A percentile compares a stretch with the other conserved stretches of the same genome.
phyloP scores from a whole-genome alignment of 2,329 filamentous ascomycete species.

The Fusarium verticillioides region DNA sequence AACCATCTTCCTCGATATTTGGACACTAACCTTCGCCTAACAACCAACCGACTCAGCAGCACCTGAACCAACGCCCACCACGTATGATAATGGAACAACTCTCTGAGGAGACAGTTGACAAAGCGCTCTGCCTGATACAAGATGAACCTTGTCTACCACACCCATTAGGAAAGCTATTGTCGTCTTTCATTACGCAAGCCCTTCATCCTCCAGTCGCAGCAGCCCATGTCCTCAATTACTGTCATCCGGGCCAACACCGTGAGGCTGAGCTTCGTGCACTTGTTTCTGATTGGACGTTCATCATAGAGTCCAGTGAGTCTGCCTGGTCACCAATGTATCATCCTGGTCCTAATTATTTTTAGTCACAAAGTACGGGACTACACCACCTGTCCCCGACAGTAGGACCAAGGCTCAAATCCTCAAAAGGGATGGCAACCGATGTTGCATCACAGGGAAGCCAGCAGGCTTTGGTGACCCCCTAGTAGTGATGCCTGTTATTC shows the following conservation, averaged over 20 bases:
- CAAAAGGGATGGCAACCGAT: neutral
- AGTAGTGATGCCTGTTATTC: neutral
- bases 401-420: neutral
- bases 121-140: too few relatives aligned
- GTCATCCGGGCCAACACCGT: rapidly evolving
- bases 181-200: too few relatives aligned
- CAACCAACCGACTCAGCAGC: too few relatives aligned
- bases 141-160: too few relatives aligned
- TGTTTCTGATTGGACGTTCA: neutral
- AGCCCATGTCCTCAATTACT: neutral
- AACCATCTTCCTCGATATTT: too few relatives aligned
- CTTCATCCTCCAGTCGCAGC: too few relatives aligned
- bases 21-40: too few relatives aligned
- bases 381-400: neutral
- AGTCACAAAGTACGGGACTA: neutral
- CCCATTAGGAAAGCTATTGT: too few relatives aligned
- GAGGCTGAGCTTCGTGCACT: rapidly evolving
- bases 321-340: rapidly evolving
- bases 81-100: too few relatives aligned
- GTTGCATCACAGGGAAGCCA: neutral
- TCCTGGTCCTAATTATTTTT: neutral
- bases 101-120: too few relatives aligned
- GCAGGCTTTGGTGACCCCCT: neutral
- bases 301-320: neutral
- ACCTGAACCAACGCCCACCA: too few relatives aligned